These are phyloP conservation scores for Boletus reticulatus DNA, from an alignment of 768 basidiomycete species.

Conservation along the genomic window DNA sequence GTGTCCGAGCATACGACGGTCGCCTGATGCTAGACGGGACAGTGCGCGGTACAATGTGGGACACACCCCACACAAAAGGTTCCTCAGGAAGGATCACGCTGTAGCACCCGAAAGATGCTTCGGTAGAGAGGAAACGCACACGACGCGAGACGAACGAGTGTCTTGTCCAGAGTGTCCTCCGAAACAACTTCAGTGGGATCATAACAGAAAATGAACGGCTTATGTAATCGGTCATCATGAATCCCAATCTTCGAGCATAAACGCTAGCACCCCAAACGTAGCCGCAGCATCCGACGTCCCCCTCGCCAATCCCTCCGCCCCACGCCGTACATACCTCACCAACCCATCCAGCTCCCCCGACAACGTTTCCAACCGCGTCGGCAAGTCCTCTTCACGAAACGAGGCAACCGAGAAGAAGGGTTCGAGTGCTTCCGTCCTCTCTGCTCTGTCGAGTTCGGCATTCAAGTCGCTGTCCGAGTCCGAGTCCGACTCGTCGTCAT, in stretches of 20 bases:
- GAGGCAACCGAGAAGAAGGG: constrained; percentile 44
- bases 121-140: constrained; percentile 6
- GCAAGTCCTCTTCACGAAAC: constrained; percentile 46
- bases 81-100: constrained; percentile 63
- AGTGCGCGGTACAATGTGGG: constrained; percentile 52
- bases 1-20: constrained; percentile 49
- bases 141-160: neutral
- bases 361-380: constrained; percentile 57
- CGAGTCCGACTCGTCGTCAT: constrained; percentile 35
- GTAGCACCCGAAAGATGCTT: constrained; percentile 49
- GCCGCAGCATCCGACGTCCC: constrained; percentile 58
- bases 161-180: neutral
- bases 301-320: constrained; percentile 66
- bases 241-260: constrained; percentile 81
- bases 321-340: constrained; percentile 65
- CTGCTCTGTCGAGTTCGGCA: constrained; percentile 13
- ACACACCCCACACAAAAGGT: constrained; percentile 61
- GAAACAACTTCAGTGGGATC: neutral
- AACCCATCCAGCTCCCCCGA: constrained; percentile 67
- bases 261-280: constrained; percentile 70
- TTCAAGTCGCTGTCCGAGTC: constrained; percentile 37
- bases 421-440: constrained; percentile 15
- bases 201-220: neutral
- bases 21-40: constrained; percentile 56
- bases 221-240: constrained; percentile 15